These are phyloP conservation scores for Oidium heveae DNA, from an alignment of 2,329 filamentous ascomycete genomes.

Conservation along the genomic window DNA sequence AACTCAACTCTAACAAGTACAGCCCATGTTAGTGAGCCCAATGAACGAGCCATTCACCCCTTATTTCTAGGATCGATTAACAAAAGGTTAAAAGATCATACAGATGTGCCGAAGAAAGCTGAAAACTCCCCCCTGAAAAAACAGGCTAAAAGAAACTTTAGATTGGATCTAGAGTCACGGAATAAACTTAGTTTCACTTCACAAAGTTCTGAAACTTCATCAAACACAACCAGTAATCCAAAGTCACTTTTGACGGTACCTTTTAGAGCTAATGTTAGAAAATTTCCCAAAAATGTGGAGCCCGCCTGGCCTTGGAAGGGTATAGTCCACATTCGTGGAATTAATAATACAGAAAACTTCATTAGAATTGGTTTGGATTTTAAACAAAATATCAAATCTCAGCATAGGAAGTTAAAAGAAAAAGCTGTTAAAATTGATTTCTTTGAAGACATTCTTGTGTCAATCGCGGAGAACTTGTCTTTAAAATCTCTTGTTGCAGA, in stretches of 20 bases:
- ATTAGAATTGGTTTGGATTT: not conserved
- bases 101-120: not conserved
- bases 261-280: constrained; percentile 13
- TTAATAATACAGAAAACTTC: not conserved
- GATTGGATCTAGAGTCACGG: not conserved
- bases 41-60: constrained; percentile 31
- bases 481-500: constrained; percentile 5
- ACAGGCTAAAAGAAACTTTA: not conserved
- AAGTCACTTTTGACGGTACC: not conserved
- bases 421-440: constrained; percentile 7
- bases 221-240: not conserved
- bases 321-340: constrained; percentile 35
- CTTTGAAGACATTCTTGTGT: constrained; percentile 10
- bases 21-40: constrained; percentile 1
- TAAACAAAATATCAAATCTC: not conserved
- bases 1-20: not conserved
- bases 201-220: not conserved
- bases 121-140: not conserved
- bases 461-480: constrained; percentile 6
- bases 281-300: constrained; percentile 38
- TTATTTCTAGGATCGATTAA: constrained; percentile 38
- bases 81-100: constrained; percentile 5
- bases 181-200: not conserved
- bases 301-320: constrained; percentile 48
- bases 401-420: constrained; percentile 11